A percentile compares a stretch with the other conserved stretches of the same genome.
Conservation (phyloP, 2,329 filamentous ascomycete species). For the Colletotrichum horii region DNA sequence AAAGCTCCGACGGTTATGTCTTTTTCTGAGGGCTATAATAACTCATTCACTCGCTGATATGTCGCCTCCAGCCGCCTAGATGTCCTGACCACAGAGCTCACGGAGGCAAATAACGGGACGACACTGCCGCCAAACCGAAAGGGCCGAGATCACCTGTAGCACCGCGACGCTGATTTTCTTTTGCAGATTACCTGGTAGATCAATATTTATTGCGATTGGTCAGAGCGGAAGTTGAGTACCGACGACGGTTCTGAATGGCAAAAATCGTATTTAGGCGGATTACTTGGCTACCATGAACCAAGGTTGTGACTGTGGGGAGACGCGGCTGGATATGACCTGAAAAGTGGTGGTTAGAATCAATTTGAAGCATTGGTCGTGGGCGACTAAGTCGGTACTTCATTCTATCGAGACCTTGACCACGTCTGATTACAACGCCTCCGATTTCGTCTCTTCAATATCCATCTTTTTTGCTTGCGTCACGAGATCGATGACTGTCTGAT, state of each 20-base stretch:
- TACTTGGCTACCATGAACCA: background rate
- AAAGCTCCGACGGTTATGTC: background rate
- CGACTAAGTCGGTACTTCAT: background rate
- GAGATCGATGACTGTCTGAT: slow-evolving; percentile 40
- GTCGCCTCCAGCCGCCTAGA: background rate
- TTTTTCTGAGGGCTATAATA: background rate
- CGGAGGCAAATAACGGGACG: background rate
- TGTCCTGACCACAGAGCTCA: background rate
- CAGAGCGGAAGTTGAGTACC: background rate
- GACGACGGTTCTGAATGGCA: background rate
- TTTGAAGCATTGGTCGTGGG: background rate
- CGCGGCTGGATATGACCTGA: background rate
- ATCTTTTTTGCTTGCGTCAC: slow-evolving; percentile 29
- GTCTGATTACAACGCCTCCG: background rate
- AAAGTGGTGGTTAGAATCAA: background rate
- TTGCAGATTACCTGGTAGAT: background rate
- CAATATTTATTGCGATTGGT: background rate
- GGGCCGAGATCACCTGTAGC: background rate
- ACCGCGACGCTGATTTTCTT: background rate
- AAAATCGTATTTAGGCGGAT: background rate
- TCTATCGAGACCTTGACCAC: background rate
- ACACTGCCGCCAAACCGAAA: background rate
- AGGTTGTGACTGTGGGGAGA: background rate
- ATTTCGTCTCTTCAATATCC: slow-evolving; percentile 8
- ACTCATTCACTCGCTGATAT: background rate